Base-by-base conservation (phyloP, 768 basidiomycete species). In the Russula sp. region DNA sequence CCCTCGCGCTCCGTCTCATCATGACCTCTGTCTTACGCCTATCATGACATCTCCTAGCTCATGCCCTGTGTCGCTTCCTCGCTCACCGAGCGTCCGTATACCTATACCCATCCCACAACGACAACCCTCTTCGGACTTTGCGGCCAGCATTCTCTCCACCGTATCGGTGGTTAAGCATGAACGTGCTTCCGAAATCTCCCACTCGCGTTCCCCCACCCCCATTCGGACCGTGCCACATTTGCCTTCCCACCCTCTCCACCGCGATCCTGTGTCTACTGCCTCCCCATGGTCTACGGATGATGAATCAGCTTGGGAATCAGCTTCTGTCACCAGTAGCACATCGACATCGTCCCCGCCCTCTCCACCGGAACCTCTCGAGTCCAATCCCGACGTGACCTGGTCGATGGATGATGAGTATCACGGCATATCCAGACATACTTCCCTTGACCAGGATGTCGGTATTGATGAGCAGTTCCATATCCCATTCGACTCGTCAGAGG, bases 281-380 rank as follows among this genome's bases (percentile, higher is more conserved):
- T 87, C 87, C 0, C 81, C 86, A 1, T 89, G 84, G 84, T 82
- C 85, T 16, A 87, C 86, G 3, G 88, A 90, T 60, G 88, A 89
- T 59, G 88, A 90, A 60, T 88, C 85, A 7, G 80, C 79, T 41
- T 89, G 87, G 85, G 88, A 89, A 63, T 83, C 85, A 3, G 83
- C 82, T 36, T 90, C 88, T 18, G 77, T 75, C 14, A 79, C 81
- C 1, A 86, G 86, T 3, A 80, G 83, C 9, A 76, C 81, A 9
- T 85, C 86, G 16, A 83, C 81, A 3, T 81, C 85, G 16, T 73
- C 74, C 10, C 75, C 70, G 32, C 76, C 72, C 35, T 75, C 74
- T 8, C 74, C 74, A 0, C 69, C 61, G 59, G 74, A 66, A 61
- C 74, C 38, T 66, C 70, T 46, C 56, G 75, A n/a, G 72, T 72